Base-by-base conservation (phyloP, 1,284 basidiomycete genomes). In the Puccinia sorghi region DNA sequence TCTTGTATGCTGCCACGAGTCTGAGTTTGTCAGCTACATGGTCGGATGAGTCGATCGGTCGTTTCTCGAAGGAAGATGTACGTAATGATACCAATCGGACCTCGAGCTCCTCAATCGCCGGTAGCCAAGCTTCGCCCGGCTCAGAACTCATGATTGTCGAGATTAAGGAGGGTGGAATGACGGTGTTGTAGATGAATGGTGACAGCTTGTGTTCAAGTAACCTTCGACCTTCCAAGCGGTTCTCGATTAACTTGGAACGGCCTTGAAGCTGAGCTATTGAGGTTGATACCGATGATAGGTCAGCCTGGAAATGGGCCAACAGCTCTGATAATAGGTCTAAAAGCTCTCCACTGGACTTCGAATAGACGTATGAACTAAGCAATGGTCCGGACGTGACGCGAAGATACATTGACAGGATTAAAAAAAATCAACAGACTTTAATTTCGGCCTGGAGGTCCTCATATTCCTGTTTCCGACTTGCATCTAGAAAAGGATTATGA, bases 201-300 rank as follows among this genome's bases (percentile, higher is more conserved):
- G 22, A 32, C 27, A 64, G 39, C 15, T 54, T 46, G 50, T 25
- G 6, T 25, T 2, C 41, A 85, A 89, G 79, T 82, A 95, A 93
- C 85, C 90, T 88, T 77, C 94, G 88, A 66, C 90, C 92, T 84
- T 91, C 92, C 72, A 98, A 87, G 80, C 91, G 89, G 80, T 89
- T 89, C 81, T 97, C 95, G 67, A 99, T 96, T 66, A 91, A 90
- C 81, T 92, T 91, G 83, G 93, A 95, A 52, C 93, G 89, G 80
- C 89, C 88, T 84, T 99, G 96, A 32, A 99, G 88, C 81, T 96
- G 92, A 0, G 93, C 91, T 83, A 99, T 97, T 84, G 99, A 95
- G 0, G 93, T 92, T 2, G 96, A 97, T 5, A 98, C 94, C 1
- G 91, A 90, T 3, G 92, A 92, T 6, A 99, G 88, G 85, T 99